phyloP scores from a whole-genome alignment of 805 yeast species.

The Wickerhamia fluorescens region DNA sequence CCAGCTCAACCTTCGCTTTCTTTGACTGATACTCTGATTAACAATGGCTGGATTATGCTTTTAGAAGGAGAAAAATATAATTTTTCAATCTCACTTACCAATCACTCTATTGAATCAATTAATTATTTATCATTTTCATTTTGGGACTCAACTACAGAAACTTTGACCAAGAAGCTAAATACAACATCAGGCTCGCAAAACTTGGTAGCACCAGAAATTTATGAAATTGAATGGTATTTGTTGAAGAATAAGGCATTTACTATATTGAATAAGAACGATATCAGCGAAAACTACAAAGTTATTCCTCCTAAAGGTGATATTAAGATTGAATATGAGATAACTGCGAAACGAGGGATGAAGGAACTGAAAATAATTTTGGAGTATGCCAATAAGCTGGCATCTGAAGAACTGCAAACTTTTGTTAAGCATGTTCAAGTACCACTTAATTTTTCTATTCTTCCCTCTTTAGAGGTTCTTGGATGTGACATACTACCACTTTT shows the following conservation, averaged over 20 bases:
- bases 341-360: constrained; percentile 69
- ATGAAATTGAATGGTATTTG: constrained; percentile 69
- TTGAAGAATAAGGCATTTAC: constrained; percentile 50
- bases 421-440: constrained; percentile 62
- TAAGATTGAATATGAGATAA: constrained; percentile 47
- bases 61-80: constrained; percentile 65
- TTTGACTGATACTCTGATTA: constrained; percentile 43
- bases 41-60: constrained; percentile 65
- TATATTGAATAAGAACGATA: constrained; percentile 41
- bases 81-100: constrained; percentile 47
- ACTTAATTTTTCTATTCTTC: constrained; percentile 58
- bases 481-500: constrained; percentile 64
- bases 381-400: constrained; percentile 38
- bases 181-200: constrained; percentile 16
- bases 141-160: constrained; percentile 67
- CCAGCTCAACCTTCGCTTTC: constrained; percentile 57
- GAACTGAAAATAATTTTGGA: constrained; percentile 59
- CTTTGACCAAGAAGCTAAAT: constrained; percentile 48
- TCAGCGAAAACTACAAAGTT: constrained; percentile 25
- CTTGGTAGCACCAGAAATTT: constrained; percentile 53
- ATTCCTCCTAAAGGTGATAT: constrained; percentile 37
- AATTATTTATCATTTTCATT: constrained; percentile 55
- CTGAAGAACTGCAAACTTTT: constrained; percentile 13
- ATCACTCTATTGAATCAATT: constrained; percentile 51
- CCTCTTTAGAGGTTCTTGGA: constrained; percentile 67